Base-by-base conservation (phyloP, 2,329 filamentous ascomycete genomes). In the Paecilomyces fulvus region DNA sequence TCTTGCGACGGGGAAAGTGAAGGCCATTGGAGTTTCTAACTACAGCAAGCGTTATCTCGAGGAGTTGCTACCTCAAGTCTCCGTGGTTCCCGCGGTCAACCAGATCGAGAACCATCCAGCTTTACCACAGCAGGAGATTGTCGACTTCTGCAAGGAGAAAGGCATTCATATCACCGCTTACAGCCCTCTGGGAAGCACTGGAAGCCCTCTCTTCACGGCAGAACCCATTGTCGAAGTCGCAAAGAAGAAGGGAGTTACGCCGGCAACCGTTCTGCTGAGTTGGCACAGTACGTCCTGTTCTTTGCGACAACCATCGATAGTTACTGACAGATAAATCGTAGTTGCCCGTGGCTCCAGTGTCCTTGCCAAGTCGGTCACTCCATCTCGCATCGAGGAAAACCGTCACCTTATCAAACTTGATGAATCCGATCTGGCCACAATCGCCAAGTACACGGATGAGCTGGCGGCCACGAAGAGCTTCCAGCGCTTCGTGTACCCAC, bases 61-160 rank as follows among this genome's bases (percentile, higher is more conserved):
- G 63, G 69, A 80, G 55, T 74, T 86, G 20, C 73, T 83, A 23
- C 61, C 71, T 67, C 83, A 83, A 4, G 84, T 85, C 53, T 81
- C 79, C 63, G 69, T 87, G 58, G 68, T 76, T 2, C 89, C 89
- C 0, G 84, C 82, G 6, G 81, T 88, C 59, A 92, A 92, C 75
- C 89, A 94, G 78, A 88, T 92, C 66, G 89, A 92, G 75, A 85
- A 83, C 66, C 87, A 94, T 72, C 88, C 89, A 0, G 89, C 90
- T 50, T 71, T 83, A 12, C 81, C 79, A 33, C 82, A 84, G 62
- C 70, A 75, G 56, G 76, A 80, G 55, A 78, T 79, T 61, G 67
- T 81, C 28, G 21, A 49, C 21, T 49, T 49, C 21, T 49, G 48
- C 48, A 49, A 49, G 21, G 48, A 72, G 30, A 76, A 77, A 61